phyloP scores from a whole-genome alignment of 768 basidiomycete genomes.

The Tylopilus sp. region DNA sequence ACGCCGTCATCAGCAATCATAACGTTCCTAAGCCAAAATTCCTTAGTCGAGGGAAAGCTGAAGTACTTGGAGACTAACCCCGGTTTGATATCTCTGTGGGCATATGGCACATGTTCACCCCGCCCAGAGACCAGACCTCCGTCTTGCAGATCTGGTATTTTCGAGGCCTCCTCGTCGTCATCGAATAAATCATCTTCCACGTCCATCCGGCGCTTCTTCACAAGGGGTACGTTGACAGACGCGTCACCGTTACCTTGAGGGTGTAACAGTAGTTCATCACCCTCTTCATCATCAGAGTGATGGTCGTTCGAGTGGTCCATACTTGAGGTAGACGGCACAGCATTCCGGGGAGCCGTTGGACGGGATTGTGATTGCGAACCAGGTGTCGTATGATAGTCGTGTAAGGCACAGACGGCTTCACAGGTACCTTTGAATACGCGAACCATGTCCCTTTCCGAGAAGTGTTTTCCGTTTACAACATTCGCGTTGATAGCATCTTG shows the following conservation, averaged over 20 bases:
- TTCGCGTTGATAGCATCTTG: constrained; percentile 93
- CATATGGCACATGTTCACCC: constrained; percentile 77
- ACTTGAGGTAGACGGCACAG: constrained; percentile 22
- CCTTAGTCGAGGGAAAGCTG: constrained; percentile 3
- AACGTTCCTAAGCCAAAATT: constrained; percentile 61
- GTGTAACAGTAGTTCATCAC: constrained; percentile 70
- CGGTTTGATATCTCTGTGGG: constrained; percentile 95
- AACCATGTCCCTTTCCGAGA: constrained; percentile 86
- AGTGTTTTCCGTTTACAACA: constrained; percentile 75
- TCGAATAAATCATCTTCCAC: constrained; percentile 67
- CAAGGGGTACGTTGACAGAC: constrained; percentile 53
- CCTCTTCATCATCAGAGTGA: constrained; percentile 53
- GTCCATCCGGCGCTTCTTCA: constrained; percentile 49
- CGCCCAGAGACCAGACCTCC: constrained; percentile 36
- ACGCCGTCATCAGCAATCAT: constrained; percentile 92
- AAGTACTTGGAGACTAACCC: constrained; percentile 52
- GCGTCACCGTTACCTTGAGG: constrained; percentile 61
- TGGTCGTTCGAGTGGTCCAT: constrained; percentile 19
- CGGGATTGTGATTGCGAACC: constrained; percentile 23
- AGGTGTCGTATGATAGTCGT: constrained; percentile 66
- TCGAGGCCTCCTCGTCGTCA: constrained; percentile 60
- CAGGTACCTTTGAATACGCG: constrained; percentile 92
- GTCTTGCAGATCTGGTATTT: constrained; percentile 39
- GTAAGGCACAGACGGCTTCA: constrained; percentile 92
- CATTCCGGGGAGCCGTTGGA: constrained; percentile 12